These are phyloP conservation scores for Eutrema salsugineum DNA, from an alignment of 441 rosid species.

Conservation along the genomic window DNA sequence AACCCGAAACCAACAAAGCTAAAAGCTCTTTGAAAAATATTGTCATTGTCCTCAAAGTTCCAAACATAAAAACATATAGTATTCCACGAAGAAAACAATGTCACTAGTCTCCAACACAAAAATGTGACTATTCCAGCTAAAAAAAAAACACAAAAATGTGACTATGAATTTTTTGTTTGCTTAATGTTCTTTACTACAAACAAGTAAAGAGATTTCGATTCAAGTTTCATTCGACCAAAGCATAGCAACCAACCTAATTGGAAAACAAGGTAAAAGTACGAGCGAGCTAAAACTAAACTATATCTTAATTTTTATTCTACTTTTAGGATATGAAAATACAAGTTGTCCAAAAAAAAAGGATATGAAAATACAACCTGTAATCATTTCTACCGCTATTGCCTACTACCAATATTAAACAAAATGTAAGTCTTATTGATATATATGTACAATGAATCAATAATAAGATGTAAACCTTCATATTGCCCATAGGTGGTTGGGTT, in stretches of 20 bases:
- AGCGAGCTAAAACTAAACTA: background rate
- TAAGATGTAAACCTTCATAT: no score
- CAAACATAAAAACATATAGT: slow-evolving; percentile 29
- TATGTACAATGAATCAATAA: background rate
- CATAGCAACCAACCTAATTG: background rate
- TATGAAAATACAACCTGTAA: background rate
- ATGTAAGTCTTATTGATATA: background rate
- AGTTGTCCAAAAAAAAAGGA: no score
- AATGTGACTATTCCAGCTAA: slow-evolving; percentile 21
- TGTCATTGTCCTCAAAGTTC: slow-evolving; percentile 24
- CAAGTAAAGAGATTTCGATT: background rate
- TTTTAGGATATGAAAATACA: background rate
- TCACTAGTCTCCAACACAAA: slow-evolving; percentile 23
- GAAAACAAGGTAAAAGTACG: background rate
- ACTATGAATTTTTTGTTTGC: slow-evolving; percentile 12
- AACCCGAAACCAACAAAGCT: background rate
- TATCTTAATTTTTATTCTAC: background rate
- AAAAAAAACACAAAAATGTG: slow-evolving; percentile 25
- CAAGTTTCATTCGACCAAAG: background rate
- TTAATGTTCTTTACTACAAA: slow-evolving; percentile 1
- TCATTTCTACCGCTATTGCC: background rate
- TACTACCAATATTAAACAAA: background rate
- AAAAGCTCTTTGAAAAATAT: slow-evolving; percentile 12
- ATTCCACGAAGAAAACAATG: slow-evolving; percentile 21
- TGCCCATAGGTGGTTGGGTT: no score